A percentile compares a stretch with the other conserved stretches of the same genome.
These are phyloP conservation scores for Papilionanthe hybrid DNA, from an alignment of 116 monocot genomes.

Conservation along the genomic window DNA sequence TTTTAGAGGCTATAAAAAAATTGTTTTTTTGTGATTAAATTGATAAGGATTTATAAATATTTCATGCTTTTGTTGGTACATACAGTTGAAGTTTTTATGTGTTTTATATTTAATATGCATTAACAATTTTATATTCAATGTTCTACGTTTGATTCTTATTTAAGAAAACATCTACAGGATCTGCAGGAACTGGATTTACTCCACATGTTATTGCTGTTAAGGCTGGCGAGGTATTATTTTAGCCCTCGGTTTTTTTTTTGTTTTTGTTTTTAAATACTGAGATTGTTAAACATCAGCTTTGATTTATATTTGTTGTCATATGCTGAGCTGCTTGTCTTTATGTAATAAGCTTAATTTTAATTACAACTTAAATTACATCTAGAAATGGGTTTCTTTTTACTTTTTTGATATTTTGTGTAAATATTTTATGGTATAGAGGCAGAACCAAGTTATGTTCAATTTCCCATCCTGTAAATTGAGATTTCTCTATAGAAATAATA, in stretches of 20 bases:
- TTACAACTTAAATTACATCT: background rate
- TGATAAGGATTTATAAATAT: too few relatives aligned
- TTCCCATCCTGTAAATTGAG: too few relatives aligned
- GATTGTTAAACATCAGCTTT: background rate
- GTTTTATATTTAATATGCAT: background rate
- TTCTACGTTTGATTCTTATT: background rate
- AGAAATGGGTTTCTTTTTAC: too few relatives aligned
- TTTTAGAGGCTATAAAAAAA: too few relatives aligned
- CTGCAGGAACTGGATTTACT: slow-evolving; percentile 17
- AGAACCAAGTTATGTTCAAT: too few relatives aligned
- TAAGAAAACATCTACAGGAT: slow-evolving; percentile 11
- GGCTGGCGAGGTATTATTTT: slow-evolving; percentile 21
- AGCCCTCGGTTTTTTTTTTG: background rate
- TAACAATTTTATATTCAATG: background rate
- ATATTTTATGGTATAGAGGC: background rate
- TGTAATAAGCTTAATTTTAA: background rate
- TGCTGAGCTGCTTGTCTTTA: background rate
- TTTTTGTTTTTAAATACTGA: background rate
- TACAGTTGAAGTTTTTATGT: background rate
- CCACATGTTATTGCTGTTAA: slow-evolving; percentile 27
- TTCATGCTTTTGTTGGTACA: too few relatives aligned
- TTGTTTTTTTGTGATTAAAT: too few relatives aligned
- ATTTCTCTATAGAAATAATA: too few relatives aligned
- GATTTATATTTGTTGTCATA: background rate
- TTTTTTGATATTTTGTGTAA: too few relatives aligned